phyloP scores from a whole-genome alignment of 78 protist genomes.

The Parvularia atlantis region DNA sequence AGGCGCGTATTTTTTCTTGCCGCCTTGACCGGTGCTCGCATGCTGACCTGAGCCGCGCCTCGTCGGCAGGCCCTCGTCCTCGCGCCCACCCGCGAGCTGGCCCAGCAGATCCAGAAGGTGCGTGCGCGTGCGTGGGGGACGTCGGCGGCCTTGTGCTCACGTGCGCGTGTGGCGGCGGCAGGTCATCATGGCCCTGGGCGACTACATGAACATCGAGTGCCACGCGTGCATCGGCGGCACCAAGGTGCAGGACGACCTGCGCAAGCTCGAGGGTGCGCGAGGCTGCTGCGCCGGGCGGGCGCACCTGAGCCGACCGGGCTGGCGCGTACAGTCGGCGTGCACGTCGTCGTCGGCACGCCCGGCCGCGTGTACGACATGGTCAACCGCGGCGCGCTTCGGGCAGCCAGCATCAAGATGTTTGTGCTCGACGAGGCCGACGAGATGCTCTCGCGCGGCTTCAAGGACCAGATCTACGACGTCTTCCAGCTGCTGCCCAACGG shows the following conservation, averaged over 20 bases:
- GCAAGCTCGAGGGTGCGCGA: conserved; percentile 58
- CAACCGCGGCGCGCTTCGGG: conserved; percentile 69
- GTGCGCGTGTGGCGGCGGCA: neutral
- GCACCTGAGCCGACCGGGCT: neutral
- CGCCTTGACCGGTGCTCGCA: too few relatives aligned
- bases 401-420: conserved; percentile 62
- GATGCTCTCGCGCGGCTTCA: conserved; percentile 98
- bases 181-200: conserved; percentile 81
- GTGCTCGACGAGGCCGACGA: conserved; percentile 99
- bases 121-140: too few relatives aligned
- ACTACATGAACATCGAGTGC: conserved; percentile 64
- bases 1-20: too few relatives aligned
- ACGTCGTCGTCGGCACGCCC: conserved; percentile 98
- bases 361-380: conserved; percentile 99
- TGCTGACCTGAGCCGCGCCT: too few relatives aligned
- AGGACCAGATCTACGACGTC: conserved; percentile 96
- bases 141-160: conserved; percentile 24
- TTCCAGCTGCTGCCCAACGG: conserved; percentile 79
- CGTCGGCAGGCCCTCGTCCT: conserved; percentile 94
- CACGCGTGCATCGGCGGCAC: conserved; percentile 98
- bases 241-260: conserved; percentile 79
- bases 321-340: conserved; percentile 50
- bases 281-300: too few relatives aligned
- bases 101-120: conserved; percentile 90
- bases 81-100: conserved; percentile 99